Evolutionary conservation across 768 basidiomycete genomes (phyloP), one percentile per base, ranked within the genome.

Genomic region (Grammothele lineata): DNA sequence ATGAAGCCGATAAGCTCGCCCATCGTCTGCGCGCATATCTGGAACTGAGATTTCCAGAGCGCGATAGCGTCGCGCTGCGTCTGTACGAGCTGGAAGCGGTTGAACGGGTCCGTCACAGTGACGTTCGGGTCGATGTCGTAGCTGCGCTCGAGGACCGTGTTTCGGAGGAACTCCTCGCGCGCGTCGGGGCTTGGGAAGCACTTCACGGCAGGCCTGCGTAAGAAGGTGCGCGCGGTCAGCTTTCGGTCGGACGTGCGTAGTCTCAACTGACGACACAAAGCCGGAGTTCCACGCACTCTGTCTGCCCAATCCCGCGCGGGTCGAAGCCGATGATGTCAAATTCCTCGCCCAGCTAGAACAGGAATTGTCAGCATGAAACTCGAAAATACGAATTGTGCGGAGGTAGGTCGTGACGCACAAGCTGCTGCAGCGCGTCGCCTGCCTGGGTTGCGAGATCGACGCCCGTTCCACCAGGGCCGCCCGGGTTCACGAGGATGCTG

Each of bases 401-500:
- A 14, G 19, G 18, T 17, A 12, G 0, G 23, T 15, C 4, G 9
- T 24, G 26, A 33, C 56, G 6, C 34, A 58, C 59, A 5, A 56
- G 3, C 12, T 32, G 39, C 36, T 55, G 63, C 30, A 57, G 43
- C 23, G 30, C 15, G 2, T 26, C 33, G 0, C 55, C 60, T 1
- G 25, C 19, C 3, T 2, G 21, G 0, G 57, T 52, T 1, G 60
- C 51, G 21, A 54, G 39, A 2, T 14, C 22, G 18, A 55, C 53
- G 18, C 62, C 62, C 1, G 57, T 42, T 1, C 54, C 62, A 24
- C 63, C 63, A 1, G 63, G 63, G 3, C 63, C 62, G 42, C 67
- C 67, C 5, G 66, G 65, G 33, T 68, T 67, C 22, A 64, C 27
- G 38, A 67, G 55, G 3, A 68, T 40, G n/a, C 51, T 59, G 8